phyloP scores from a whole-genome alignment of 1,284 basidiomycete species.

The Sphaerobolus stellatus region DNA sequence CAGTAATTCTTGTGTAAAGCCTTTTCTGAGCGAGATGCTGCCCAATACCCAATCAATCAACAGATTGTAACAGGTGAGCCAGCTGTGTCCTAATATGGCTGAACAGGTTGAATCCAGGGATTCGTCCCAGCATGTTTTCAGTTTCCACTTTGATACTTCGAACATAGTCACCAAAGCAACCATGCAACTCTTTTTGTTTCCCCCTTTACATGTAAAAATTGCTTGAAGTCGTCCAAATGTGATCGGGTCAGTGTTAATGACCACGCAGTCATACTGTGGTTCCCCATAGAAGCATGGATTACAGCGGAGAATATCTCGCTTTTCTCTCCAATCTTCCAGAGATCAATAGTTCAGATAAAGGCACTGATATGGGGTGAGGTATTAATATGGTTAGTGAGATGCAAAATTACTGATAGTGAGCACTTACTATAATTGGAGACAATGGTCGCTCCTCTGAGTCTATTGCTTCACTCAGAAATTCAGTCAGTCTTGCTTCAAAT shows the following conservation, averaged over 20 bases:
- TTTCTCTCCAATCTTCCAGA: not conserved
- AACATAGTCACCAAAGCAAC: not conserved
- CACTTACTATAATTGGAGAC: too few relatives aligned
- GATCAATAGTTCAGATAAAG: not conserved
- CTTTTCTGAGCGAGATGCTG: too few relatives aligned
- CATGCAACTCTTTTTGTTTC: not conserved
- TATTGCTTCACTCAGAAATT: not conserved
- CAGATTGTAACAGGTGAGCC: too few relatives aligned
- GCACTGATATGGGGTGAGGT: not conserved
- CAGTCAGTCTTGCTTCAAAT: not conserved
- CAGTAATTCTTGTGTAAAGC: too few relatives aligned
- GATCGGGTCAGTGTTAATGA: not conserved
- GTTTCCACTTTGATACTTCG: too few relatives aligned
- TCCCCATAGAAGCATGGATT: not conserved
- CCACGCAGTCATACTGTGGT: not conserved
- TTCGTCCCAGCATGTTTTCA: not conserved
- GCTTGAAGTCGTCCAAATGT: not conserved
- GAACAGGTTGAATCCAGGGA: too few relatives aligned
- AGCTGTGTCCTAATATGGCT: too few relatives aligned
- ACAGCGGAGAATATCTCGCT: not conserved
- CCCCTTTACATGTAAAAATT: not conserved
- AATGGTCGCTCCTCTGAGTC: too few relatives aligned
- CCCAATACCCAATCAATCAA: too few relatives aligned
- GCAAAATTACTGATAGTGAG: too few relatives aligned
- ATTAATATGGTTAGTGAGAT: too few relatives aligned